phyloP scores from a whole-genome alignment of 1,284 basidiomycete species.

The Xerocomus minutiporus region DNA sequence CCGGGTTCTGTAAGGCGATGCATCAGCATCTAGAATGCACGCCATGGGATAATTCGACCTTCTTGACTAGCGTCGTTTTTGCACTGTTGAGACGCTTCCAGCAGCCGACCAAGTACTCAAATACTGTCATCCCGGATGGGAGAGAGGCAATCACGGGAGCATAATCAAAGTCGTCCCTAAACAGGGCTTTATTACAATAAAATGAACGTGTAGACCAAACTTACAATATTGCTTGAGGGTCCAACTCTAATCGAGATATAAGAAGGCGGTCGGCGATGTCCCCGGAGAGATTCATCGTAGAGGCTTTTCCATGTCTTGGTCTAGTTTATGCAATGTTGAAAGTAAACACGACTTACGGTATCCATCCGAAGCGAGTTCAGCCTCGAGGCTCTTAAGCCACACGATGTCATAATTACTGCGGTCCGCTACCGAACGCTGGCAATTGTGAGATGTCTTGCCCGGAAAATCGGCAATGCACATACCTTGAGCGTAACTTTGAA shows the following conservation, averaged over 20 bases:
- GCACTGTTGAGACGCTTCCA: constrained; percentile 80
- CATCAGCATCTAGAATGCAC: background rate
- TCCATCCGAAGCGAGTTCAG: constrained; percentile 70
- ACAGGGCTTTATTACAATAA: background rate
- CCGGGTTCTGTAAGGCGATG: constrained; percentile 41
- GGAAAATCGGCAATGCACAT: constrained; percentile 21
- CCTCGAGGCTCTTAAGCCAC: constrained; percentile 77
- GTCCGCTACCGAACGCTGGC: constrained; percentile 68
- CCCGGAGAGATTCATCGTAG: constrained; percentile 41
- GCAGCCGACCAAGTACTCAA: constrained; percentile 87
- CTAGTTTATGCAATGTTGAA: constrained; percentile 1
- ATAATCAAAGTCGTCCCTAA: constrained; percentile 78
- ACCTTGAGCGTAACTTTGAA: constrained; percentile 82
- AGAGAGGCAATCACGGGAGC: constrained; percentile 75
- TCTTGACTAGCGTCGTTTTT: constrained; percentile 55
- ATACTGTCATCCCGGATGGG: constrained; percentile 75
- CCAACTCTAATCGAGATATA: constrained; percentile 83
- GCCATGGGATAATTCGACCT: constrained; percentile 37
- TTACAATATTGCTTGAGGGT: constrained; percentile 70
- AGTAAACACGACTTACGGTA: constrained; percentile 41
- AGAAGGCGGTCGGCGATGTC: constrained; percentile 77
- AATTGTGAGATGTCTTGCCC: constrained; percentile 3
- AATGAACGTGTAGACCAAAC: constrained; percentile 27
- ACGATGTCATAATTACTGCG: constrained; percentile 66
- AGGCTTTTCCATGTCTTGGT: constrained; percentile 14